Base-by-base conservation (phyloP, 306 rosid genomes). In the Fagus crenata region DNA sequence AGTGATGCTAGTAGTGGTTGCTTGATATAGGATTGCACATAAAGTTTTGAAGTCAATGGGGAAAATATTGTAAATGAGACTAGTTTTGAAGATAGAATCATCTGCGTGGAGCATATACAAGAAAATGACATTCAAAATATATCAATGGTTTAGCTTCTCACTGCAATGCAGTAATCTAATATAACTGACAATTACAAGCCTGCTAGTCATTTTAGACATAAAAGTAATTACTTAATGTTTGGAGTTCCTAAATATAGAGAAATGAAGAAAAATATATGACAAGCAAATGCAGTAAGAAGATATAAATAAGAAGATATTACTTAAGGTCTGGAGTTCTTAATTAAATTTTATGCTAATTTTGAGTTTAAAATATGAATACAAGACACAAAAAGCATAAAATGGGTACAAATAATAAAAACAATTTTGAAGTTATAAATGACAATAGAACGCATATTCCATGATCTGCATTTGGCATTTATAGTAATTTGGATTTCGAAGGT, bases 171-270 rank as follows among this genome's bases (percentile, higher is more conserved):
- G 77, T 68, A 36, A 64, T 67, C 33, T 37, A 59, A 60, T 63
- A 51, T 32, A 53, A 68, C 64, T 17, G 14, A 33, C 40, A 15
- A 43, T 69, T 56, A 80, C 78, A 65, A 79, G 72, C 61, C 59
- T 79, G 78, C 73, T 18, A 59, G 60, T 53, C 40, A 39, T 75
- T 82, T 74, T 49, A 28, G 83, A 75, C 74, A 7, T 32, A 31
- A 60, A 32, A 11, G 15, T 32, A 11, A 9, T 61, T 4, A 56
- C 73, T 63, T 64, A 55, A 71, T 67, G 68, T 12, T 28, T 31
- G 1, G 2, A 58, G 70, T 75, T 35, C 39, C 81, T 78, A 39
- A 40, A 32, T 74, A 28, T 63, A 32, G 17, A 33, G 41, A 61
- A 61, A 31, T 4, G 68, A 11, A 61, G 36, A 58, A 58, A 58